Evolutionary conservation across 345 rosid species (phyloP).

Genomic region (Camelina neglecta): DNA sequence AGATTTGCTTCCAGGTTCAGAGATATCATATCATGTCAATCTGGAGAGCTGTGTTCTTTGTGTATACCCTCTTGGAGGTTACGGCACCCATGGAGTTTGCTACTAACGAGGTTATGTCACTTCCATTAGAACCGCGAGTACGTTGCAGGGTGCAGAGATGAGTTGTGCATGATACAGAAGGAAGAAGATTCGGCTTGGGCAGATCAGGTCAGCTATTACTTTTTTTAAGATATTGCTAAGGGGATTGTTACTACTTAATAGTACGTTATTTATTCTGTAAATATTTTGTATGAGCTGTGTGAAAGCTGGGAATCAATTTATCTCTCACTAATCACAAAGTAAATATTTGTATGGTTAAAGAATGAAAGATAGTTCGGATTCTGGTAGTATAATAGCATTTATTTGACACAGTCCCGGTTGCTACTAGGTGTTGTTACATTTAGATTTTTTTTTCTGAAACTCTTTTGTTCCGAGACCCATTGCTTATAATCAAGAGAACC

Average conservation of each 20-base stretch:
- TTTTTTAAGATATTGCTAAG: background rate
- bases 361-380: too few relatives aligned
- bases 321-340: background rate
- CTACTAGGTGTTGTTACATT: background rate
- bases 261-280: background rate
- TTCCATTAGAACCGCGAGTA: slow-evolving; percentile 1
- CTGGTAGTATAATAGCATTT: background rate
- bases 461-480: background rate
- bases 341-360: background rate
- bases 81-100: slow-evolving; percentile 10
- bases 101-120: slow-evolving; percentile 20
- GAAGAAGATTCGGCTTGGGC: background rate
- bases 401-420: background rate
- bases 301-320: background rate
- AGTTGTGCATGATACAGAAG: slow-evolving; percentile 27
- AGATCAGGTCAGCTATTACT: slow-evolving; percentile 17
- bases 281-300: slow-evolving; percentile 21
- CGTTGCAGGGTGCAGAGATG: slow-evolving; percentile 26
- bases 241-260: slow-evolving; percentile 4
- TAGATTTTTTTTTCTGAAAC: background rate
- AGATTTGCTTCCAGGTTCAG: slow-evolving; percentile 23
- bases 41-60: slow-evolving; percentile 18
- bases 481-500: background rate
- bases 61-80: slow-evolving; percentile 26
- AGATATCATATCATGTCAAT: slow-evolving; percentile 20